A percentile compares a stretch with the other conserved stretches of the same genome.
Evolutionary conservation across 352 stramenopile genomes (phyloP).

Genomic region (Globisporangium orthogonon): DNA sequence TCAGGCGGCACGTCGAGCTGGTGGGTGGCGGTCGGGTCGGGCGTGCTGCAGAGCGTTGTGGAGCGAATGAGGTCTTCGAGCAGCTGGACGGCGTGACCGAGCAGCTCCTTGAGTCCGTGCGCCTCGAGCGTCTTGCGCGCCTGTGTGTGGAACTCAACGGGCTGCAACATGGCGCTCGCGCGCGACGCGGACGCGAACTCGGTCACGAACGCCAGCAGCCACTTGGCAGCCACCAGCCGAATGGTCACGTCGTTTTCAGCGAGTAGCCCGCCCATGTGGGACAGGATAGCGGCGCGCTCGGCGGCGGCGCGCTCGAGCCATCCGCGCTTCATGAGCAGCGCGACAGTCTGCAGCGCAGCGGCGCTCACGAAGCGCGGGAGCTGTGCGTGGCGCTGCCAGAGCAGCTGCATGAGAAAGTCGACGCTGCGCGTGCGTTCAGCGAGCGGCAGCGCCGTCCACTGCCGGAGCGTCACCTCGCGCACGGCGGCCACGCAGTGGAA

Average conservation of each 20-base stretch:
- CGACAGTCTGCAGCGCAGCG: constrained; percentile 59
- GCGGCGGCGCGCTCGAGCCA: constrained; percentile 61
- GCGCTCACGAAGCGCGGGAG: constrained; percentile 56
- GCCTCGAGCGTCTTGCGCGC: constrained; percentile 55
- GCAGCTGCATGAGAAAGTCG: constrained; percentile 75
- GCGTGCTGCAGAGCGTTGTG: constrained; percentile 37
- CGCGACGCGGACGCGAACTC: constrained; percentile 79
- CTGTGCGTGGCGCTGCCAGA: constrained; percentile 48
- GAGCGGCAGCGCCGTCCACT: constrained; percentile 44
- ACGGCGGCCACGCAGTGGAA: constrained; percentile 80
- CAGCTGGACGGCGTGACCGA: constrained; percentile 52
- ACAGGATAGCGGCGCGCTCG: constrained; percentile 50
- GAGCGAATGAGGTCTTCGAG: constrained; percentile 69
- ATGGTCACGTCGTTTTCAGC: constrained; percentile 20
- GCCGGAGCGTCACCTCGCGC: constrained; percentile 66
- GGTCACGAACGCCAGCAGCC: constrained; percentile 78
- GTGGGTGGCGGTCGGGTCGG: constrained; percentile 15
- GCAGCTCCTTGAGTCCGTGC: constrained; percentile 48
- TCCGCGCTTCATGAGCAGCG: constrained; percentile 74
- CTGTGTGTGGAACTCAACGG: constrained; percentile 80
- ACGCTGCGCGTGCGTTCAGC: constrained; percentile 45
- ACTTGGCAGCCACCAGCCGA: constrained; percentile 67
- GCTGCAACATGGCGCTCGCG: constrained; percentile 75
- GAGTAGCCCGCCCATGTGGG: constrained; percentile 73
- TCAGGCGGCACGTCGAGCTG: constrained; percentile 34